Conservation (phyloP, 441 rosid genomes). For the Breynia disticha region DNA sequence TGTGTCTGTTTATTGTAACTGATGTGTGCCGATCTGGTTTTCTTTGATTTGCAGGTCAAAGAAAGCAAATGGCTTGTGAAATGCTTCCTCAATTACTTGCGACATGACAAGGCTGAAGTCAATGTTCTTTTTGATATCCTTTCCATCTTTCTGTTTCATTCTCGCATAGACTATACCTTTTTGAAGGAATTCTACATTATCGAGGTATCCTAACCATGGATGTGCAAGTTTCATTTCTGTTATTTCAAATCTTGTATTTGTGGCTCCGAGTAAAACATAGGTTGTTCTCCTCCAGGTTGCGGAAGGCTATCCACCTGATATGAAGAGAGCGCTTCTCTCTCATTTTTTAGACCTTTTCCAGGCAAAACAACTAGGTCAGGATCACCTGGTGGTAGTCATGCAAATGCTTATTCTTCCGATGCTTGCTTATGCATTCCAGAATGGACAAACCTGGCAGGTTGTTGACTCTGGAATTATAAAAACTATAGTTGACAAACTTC, state of each 20-base stretch:
- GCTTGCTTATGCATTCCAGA: slow-evolving; percentile 94
- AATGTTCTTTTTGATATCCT: slow-evolving; percentile 86
- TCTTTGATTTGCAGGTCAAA: slow-evolving; percentile 59
- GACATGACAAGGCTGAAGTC: slow-evolving; percentile 76
- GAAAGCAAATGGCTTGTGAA: slow-evolving; percentile 99
- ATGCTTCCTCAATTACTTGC: slow-evolving; percentile 88
- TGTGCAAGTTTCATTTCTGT: slow-evolving; percentile 4
- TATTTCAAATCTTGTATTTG: slow-evolving; percentile 4
- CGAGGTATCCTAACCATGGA: slow-evolving; percentile 47
- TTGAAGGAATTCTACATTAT: slow-evolving; percentile 93
- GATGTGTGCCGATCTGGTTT: slow-evolving; percentile 6
- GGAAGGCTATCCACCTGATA: slow-evolving; percentile 74
- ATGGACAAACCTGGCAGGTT: slow-evolving; percentile 89
- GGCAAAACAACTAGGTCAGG: slow-evolving; percentile 79
- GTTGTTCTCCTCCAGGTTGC: slow-evolving; percentile 57
- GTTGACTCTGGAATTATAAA: slow-evolving; percentile 78
- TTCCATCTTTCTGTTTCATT: slow-evolving; percentile 79
- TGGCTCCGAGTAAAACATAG: background rate
- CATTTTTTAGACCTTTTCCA: slow-evolving; percentile 90
- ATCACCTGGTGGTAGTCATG: slow-evolving; percentile 91
- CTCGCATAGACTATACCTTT: slow-evolving; percentile 93
- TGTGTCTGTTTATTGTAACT: slow-evolving; percentile 2
- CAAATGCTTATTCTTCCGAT: slow-evolving; percentile 99
- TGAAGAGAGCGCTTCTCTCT: slow-evolving; percentile 72
- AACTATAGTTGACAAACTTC: slow-evolving; percentile 95